These are phyloP conservation scores for Hapsidospora chrysogenum DNA, from an alignment of 495 filamentous ascomycete genomes.

Conservation along the genomic window DNA sequence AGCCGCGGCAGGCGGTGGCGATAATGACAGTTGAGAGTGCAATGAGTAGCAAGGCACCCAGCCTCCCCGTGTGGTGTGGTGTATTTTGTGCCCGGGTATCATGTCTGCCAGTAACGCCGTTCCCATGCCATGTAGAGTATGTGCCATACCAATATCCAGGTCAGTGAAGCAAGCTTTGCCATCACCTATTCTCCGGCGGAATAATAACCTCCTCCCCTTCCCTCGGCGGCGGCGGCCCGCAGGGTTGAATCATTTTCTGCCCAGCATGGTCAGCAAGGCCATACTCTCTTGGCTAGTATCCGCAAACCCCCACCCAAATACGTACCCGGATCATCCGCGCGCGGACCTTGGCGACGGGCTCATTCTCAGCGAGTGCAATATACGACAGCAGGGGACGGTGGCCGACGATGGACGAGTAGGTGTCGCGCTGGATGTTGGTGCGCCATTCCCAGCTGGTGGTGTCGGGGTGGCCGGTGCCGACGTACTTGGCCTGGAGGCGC, in stretches of 20 bases:
- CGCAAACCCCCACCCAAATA: not conserved
- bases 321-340: slow-evolving; percentile 56
- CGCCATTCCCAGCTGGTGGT: slow-evolving; percentile 94
- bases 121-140: too few relatives aligned
- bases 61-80: too few relatives aligned
- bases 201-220: slow-evolving; percentile 24
- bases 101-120: too few relatives aligned
- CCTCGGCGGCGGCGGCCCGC: slow-evolving; percentile 62
- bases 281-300: not conserved
- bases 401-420: slow-evolving; percentile 67
- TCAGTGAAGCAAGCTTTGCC: too few relatives aligned
- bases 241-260: slow-evolving; percentile 80
- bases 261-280: not conserved
- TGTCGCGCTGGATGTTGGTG: slow-evolving; percentile 78
- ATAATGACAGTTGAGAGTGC: slow-evolving; percentile 5
- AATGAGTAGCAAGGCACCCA: too few relatives aligned
- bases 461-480: slow-evolving; percentile 96
- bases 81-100: too few relatives aligned
- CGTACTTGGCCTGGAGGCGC: slow-evolving; percentile 78
- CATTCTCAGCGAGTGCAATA: slow-evolving; percentile 76
- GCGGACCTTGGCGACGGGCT: slow-evolving; percentile 59
- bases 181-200: slow-evolving; percentile 5
- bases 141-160: not conserved
- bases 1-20: slow-evolving; percentile 6
- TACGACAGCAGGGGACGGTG: slow-evolving; percentile 83